Conservation (phyloP, 2,329 filamentous ascomycete genomes). For the Aureobasidium namibiae region DNA sequence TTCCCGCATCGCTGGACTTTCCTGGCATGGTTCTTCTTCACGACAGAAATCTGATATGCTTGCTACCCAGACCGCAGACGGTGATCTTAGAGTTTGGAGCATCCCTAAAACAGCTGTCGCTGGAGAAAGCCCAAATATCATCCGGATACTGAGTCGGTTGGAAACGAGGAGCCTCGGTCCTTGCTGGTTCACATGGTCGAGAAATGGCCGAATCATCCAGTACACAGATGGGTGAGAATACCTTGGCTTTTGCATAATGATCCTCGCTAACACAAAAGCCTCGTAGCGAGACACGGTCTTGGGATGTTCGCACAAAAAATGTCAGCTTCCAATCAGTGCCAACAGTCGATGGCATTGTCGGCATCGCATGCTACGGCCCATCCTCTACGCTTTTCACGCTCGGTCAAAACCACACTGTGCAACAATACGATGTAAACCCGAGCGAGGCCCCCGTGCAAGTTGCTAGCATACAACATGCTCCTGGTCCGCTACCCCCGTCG, state of each 20-base stretch:
- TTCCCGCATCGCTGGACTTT: constrained; percentile 76
- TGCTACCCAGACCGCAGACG: constrained; percentile 83
- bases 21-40: constrained; percentile 94
- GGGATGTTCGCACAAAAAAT: constrained; percentile 97
- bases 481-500: constrained; percentile 68
- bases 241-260: background rate
- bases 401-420: constrained; percentile 77
- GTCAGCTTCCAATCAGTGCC: constrained; percentile 85
- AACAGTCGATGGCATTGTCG: constrained; percentile 71
- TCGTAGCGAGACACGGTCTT: constrained; percentile 71
- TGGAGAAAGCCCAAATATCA: constrained; percentile 70
- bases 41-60: constrained; percentile 98
- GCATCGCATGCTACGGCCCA: constrained; percentile 79
- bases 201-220: constrained; percentile 92
- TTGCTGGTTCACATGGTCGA: constrained; percentile 98
- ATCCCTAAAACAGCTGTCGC: constrained; percentile 70
- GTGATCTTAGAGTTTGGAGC: constrained; percentile 93
- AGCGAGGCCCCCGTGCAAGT: constrained; percentile 61
- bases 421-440: constrained; percentile 91
- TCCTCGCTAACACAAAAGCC: background rate
- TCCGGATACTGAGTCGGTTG: constrained; percentile 73
- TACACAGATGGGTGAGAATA: constrained; percentile 71
- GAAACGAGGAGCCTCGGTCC: constrained; percentile 66
- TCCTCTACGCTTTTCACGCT: constrained; percentile 89
- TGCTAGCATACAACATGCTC: constrained; percentile 77